phyloP scores from a whole-genome alignment of 805 yeast genomes.

The Hanseniaspora clermontiae region DNA sequence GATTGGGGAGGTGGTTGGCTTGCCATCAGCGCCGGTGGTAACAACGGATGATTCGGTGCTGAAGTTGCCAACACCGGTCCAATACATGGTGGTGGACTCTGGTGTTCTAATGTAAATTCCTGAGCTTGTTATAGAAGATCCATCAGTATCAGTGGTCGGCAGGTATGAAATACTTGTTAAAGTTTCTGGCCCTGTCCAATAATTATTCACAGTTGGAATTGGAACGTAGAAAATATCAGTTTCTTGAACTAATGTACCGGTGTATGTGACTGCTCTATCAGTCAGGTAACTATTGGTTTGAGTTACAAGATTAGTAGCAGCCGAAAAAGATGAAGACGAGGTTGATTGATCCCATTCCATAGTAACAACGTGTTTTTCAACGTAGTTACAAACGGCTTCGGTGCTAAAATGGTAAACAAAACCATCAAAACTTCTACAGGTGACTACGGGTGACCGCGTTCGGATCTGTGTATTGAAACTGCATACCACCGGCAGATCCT shows the following conservation, averaged over 20 bases:
- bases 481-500: slow-evolving; percentile 15
- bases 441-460: slow-evolving; percentile 15
- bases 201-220: background rate
- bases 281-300: background rate
- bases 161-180: background rate
- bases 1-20: too few species aligned
- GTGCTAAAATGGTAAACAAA: background rate
- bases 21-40: too few species aligned
- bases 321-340: background rate
- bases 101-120: background rate
- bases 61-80: background rate
- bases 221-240: background rate
- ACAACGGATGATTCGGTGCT: background rate
- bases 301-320: background rate
- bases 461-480: slow-evolving; percentile 18
- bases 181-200: background rate
- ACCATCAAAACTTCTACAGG: background rate
- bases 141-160: background rate
- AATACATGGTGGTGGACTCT: background rate
- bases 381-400: background rate
- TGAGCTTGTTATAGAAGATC: background rate
- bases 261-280: background rate
- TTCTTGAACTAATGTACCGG: background rate
- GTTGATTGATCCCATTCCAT: background rate
- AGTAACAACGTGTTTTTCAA: background rate